Evolutionary conservation across 306 rosid genomes (phyloP), one percentile per base, ranked within the genome.

Genomic region (Cucurbita maxima): DNA sequence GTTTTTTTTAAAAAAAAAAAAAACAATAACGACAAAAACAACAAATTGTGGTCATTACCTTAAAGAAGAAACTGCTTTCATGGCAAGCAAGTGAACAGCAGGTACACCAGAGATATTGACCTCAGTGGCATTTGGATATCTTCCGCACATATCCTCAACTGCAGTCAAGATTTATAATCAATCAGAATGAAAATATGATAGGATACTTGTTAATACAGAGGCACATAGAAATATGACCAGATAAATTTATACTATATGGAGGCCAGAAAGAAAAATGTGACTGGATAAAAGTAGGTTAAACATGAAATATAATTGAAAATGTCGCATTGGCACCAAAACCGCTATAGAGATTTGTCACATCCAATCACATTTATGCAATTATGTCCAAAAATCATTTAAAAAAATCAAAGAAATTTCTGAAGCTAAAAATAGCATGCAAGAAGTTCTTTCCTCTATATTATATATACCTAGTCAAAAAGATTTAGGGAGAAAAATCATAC

Each of bases 61-160:
- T 77, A 95, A 80, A 41, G 86, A 88, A 69, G 81, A 79, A 75
- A 91, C 82, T 30, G 99, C 96, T 79, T 79, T 88, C 97, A 91
- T 86, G 50, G 84, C 93, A 76, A 95, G 91, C 76, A 77, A 69
- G 73, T 83, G 87, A 57, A 89, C 82, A 43, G 85, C 18, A 76
- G 87, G 88, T 72, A 78, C 79, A 66, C 96, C 96, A 71, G 91
- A 86, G 75, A 95, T 80, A 78, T 88, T 91, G 81, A 95, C 82
- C 69, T 87, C 91, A 56, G 96, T 89, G 38, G 97, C 99, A 84
- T 89, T 95, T 12, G 99, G 99, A 85, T 95, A 95, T 55, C 97
- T 90, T 77, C 86, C 83, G 82, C 99, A 91, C 90, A 95, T 87
- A 83, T 91, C 93, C 82, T 88, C 99, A 81, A 95, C 99, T 95